phyloP scores from a whole-genome alignment of 768 basidiomycete genomes.

The Hygrophorus pudorinus region DNA sequence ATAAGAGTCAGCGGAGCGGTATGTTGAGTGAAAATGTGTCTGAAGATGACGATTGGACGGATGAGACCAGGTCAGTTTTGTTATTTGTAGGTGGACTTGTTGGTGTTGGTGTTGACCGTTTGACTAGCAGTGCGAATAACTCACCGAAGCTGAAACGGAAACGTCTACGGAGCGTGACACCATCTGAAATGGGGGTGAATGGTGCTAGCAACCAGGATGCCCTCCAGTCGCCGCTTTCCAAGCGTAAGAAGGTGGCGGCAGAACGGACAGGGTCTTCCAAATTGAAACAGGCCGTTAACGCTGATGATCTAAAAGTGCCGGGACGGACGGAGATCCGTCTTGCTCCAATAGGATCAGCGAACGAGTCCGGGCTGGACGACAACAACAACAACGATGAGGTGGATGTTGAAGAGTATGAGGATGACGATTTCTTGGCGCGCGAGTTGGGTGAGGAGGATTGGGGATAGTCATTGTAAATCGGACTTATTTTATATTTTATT shows the following conservation, averaged over 20 bases:
- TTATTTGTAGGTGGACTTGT: constrained; percentile 6
- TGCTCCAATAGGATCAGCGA: constrained; percentile 11
- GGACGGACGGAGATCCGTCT: constrained; percentile 9
- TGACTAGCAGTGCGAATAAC: constrained; percentile 26
- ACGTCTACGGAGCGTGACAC: constrained; percentile 62
- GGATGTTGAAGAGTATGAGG: constrained; percentile 43
- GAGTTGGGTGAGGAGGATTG: constrained; percentile 62
- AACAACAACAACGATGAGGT: constrained; percentile 28
- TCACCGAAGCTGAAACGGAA: constrained; percentile 48
- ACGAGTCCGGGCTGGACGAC: constrained; percentile 21
- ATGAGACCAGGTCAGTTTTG: constrained; percentile 34
- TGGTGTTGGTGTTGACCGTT: not conserved
- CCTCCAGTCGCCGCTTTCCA: constrained; percentile 62
- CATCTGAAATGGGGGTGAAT: constrained; percentile 43
- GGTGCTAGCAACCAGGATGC: constrained; percentile 31
- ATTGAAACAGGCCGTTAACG: constrained; percentile 57
- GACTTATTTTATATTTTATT: not conserved
- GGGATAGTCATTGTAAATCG: constrained; percentile 40
- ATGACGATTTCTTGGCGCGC: constrained; percentile 75
- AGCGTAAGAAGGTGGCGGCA: constrained; percentile 67
- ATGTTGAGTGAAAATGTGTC: constrained; percentile 33
- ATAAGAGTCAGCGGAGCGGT: constrained; percentile 29
- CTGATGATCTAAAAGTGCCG: constrained; percentile 32
- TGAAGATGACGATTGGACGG: constrained; percentile 43
- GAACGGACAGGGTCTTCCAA: constrained; percentile 57